Evolutionary conservation across 306 rosid species (phyloP).

Genomic region (Fragaria nilgerrensis): DNA sequence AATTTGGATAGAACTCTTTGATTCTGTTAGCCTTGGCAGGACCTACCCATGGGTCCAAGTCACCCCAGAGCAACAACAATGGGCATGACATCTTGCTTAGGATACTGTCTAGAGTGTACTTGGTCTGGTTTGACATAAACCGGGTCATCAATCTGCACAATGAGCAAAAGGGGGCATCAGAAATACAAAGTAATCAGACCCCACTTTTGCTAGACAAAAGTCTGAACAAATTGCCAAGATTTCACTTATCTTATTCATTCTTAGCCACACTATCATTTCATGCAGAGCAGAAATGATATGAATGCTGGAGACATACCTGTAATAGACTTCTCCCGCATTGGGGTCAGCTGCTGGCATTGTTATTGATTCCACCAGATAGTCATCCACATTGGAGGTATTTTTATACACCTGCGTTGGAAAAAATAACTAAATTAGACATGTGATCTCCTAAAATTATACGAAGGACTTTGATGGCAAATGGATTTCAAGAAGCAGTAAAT

Average conservation of each 20-base stretch:
- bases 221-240: background rate
- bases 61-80: slow-evolving; percentile 84
- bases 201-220: background rate
- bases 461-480: background rate
- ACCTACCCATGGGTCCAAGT: slow-evolving; percentile 98
- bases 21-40: slow-evolving; percentile 75
- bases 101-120: slow-evolving; percentile 66
- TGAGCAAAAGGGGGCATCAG: slow-evolving; percentile 8
- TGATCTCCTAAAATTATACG: background rate
- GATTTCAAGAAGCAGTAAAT: background rate
- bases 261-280: background rate
- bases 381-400: slow-evolving; percentile 81
- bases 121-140: slow-evolving; percentile 77
- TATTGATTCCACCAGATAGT: slow-evolving; percentile 89
- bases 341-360: slow-evolving; percentile 86
- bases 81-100: slow-evolving; percentile 78
- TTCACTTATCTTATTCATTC: background rate
- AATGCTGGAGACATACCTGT: slow-evolving; percentile 47
- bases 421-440: slow-evolving; percentile 5
- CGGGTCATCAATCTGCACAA: slow-evolving; percentile 76
- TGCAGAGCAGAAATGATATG: background rate
- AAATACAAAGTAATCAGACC: background rate
- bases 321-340: slow-evolving; percentile 89
- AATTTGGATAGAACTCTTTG: slow-evolving; percentile 74
- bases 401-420: slow-evolving; percentile 56